phyloP scores from a whole-genome alignment of 2,329 filamentous ascomycete species.

The Gliomastix tumulicola region DNA sequence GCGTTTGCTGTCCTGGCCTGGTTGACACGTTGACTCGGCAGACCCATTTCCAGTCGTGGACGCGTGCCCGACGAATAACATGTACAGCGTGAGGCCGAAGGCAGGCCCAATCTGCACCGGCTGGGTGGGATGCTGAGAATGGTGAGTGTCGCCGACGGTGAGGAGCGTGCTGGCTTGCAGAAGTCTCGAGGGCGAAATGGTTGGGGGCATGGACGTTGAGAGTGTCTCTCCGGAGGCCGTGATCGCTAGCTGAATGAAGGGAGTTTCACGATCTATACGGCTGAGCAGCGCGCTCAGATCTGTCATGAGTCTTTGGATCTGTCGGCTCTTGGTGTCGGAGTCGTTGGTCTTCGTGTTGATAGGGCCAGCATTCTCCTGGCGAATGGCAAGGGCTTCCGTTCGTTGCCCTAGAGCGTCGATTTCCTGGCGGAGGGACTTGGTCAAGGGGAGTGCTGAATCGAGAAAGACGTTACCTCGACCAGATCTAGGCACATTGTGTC shows the following conservation, averaged over 20 bases:
- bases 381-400: conserved; percentile 61
- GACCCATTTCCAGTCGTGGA: conserved; percentile 13
- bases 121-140: conserved; percentile 53
- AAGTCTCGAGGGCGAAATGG: conserved; percentile 83
- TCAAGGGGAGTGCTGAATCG: conserved; percentile 77
- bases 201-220: conserved; percentile 69
- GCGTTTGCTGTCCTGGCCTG: too few relatives aligned
- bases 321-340: background rate
- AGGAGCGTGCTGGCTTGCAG: conserved; percentile 90
- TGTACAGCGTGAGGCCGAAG: conserved; percentile 85
- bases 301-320: conserved; percentile 48
- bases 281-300: conserved; percentile 70
- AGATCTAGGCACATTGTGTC: conserved; percentile 33
- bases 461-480: conserved; percentile 53
- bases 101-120: conserved; percentile 80
- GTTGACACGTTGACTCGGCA: too few relatives aligned
- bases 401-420: conserved; percentile 74
- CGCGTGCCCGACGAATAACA: conserved; percentile 83
- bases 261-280: conserved; percentile 85
- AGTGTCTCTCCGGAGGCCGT: conserved; percentile 87
- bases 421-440: conserved; percentile 74
- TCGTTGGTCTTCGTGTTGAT: background rate
- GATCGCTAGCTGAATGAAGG: conserved; percentile 87
- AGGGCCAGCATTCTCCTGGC: conserved; percentile 40
- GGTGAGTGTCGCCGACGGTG: conserved; percentile 79